phyloP scores from a whole-genome alignment of 2,329 filamentous ascomycete genomes.

The Xylariaceae sp. region DNA sequence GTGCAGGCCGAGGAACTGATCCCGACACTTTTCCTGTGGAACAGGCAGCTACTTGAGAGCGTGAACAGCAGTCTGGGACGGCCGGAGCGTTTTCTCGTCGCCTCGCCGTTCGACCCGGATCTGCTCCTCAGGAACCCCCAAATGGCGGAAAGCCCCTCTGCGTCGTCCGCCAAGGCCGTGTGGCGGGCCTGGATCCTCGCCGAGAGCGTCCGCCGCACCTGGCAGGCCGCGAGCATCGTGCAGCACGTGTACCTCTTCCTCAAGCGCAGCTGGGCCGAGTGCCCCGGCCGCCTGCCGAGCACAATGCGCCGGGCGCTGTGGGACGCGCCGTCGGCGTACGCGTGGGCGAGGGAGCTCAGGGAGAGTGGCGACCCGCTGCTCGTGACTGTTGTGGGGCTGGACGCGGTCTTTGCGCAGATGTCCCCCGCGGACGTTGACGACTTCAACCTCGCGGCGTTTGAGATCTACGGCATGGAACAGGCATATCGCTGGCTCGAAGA shows the following conservation, averaged over 20 bases:
- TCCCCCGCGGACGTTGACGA: conserved; percentile 31
- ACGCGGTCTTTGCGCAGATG: conserved; percentile 20
- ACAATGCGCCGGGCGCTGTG: conserved; percentile 39
- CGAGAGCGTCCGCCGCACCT: conserved; percentile 41
- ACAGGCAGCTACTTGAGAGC: conserved; percentile 30
- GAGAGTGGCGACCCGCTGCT: conserved; percentile 25
- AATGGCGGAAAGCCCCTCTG: neutral
- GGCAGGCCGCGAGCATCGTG: conserved; percentile 32
- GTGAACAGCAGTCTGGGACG: conserved; percentile 17
- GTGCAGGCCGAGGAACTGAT: conserved; percentile 41
- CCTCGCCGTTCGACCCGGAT: conserved; percentile 6
- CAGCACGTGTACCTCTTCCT: conserved; percentile 37
- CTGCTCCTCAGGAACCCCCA: neutral
- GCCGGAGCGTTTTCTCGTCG: conserved; percentile 22
- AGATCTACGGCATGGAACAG: conserved; percentile 28
- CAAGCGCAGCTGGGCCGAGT: conserved; percentile 37
- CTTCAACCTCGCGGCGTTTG: conserved; percentile 26
- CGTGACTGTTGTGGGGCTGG: conserved; percentile 20
- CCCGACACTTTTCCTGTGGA: conserved; percentile 37
- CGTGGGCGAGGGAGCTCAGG: conserved; percentile 27
- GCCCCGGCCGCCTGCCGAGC: conserved; percentile 36
- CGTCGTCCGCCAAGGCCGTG: conserved; percentile 7
- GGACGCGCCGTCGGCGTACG: conserved; percentile 37
- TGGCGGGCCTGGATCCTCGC: conserved; percentile 41
- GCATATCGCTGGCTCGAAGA: conserved; percentile 29